Evolutionary conservation across 2,329 filamentous ascomycete species (phyloP), one percentile per base, ranked within the genome.

Genomic region (Scedosporium aurantiacum): DNA sequence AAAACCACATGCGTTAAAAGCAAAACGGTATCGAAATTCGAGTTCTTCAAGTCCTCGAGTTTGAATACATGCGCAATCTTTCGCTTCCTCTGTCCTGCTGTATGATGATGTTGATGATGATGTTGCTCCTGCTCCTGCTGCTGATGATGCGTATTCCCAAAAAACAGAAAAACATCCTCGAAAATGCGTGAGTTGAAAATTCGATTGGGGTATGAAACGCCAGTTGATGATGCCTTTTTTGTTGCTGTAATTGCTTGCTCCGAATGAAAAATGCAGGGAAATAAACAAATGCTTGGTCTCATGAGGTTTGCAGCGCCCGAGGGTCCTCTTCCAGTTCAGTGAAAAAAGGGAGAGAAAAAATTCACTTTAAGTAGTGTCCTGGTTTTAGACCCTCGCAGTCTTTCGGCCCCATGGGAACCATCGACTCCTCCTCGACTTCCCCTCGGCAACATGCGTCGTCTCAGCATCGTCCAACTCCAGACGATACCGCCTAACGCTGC

Each of bases 401-500:
- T 41, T 47, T 8, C 47, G 47, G 21, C 6, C 16, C 57, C 57
- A 60, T 4, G 57, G 37, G 23, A 60, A 52, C 57, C 57, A 60
- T 2, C 37, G 25, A 8, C 57, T 16, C 25, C n/a, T 52, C 37
- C 43, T 25, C 12, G 62, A 32, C 21, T 58, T 58, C 21, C 40
- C 40, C 45, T 62, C 61, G 5, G 28, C 37, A 18, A 21, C 58
- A 41, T 47, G 58, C 67, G 6, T 67, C 65, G 3, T 68, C 65
- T 7, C 75, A 16, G 78, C 78, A 41, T 75, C 75, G 18, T 83
- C 81, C 2, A 87, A 73, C 45, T 83, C 79, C 3, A 87, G 74
- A 4, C 84, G 75, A 69, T 87, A 87, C 16, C 84, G 76, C 16
- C 84, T 76, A 63, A 87, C 84, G 62, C 84, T 87, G 21, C 84